A percentile compares a stretch with the other conserved stretches of the same genome.
phyloP scores from a whole-genome alignment of 768 basidiomycete species.

The Brasilioporus rufonigricans region DNA sequence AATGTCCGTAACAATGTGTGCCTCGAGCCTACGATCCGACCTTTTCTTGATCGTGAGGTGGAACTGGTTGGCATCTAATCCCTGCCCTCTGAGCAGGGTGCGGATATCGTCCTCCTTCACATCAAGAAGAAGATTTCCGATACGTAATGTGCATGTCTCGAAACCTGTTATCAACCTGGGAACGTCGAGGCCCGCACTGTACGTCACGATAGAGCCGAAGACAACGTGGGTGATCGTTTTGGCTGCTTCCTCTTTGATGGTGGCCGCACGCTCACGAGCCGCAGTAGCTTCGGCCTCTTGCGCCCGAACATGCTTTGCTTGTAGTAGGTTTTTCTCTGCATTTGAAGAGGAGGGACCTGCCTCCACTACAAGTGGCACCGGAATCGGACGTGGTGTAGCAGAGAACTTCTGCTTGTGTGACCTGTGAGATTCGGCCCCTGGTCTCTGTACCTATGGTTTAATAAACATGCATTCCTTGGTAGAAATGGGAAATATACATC shows the following conservation, averaged over 20 bases:
- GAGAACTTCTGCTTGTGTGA: background rate
- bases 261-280: conserved; percentile 11
- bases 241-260: conserved; percentile 38
- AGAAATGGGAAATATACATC: conserved; percentile 24
- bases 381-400: background rate
- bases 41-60: conserved; percentile 33
- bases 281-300: conserved; percentile 15
- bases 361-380: background rate
- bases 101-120: conserved; percentile 39
- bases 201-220: conserved; percentile 48
- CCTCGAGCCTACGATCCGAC: conserved; percentile 34
- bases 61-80: conserved; percentile 35
- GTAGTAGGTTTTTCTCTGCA: background rate
- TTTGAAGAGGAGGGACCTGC: background rate
- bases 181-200: conserved; percentile 48
- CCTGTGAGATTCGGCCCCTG: background rate
- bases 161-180: conserved; percentile 46
- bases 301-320: background rate
- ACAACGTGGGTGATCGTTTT: conserved; percentile 43
- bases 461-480: background rate
- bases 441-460: conserved; percentile 9
- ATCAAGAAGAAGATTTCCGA: conserved; percentile 45
- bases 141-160: conserved; percentile 46
- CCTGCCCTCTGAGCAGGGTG: conserved; percentile 43
- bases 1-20: conserved; percentile 42